Base-by-base conservation (phyloP, 768 basidiomycete genomes). In the Megacollybia marginata region DNA sequence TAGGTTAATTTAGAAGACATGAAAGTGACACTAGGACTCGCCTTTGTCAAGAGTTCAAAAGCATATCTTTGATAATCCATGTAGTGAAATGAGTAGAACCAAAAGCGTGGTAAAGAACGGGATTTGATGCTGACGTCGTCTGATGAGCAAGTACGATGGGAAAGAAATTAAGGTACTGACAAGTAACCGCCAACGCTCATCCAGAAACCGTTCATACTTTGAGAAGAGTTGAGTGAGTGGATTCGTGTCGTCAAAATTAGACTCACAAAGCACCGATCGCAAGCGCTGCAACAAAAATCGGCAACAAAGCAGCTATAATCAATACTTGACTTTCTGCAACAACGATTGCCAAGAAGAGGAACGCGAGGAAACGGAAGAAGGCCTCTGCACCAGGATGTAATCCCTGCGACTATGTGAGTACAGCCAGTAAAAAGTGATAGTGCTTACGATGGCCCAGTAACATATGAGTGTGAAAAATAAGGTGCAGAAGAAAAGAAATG, bases 221-320 rank as follows among this genome's bases (percentile, higher is more conserved):
- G 38, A 8, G 5, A 5, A 33, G 19, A 16, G 6, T 35, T 44
- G 13, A 2, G 13, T 44, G 5, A 1, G 31, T 6, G 11, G 5
- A 58, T 63, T 49, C 47, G 67, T 66, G 28, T 8, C 13, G 38
- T 15, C 38, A 15, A n/a, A 46, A 13, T 13, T 34, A 4, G 44
- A 57, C 57, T 36, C 33, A 61, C 57, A 80, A 82, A 7, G 72
- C 69, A 11, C 70, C 65, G 8, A 82, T 68, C 0, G 80, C 80
- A 6, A 83, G 65, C 5, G 80, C 74, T 0, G 80, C 80, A 15
- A 82, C 78, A 49, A 82, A 82, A 23, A 80, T 71, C 0, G 82
- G 82, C 2, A 82, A 49, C 9, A 74, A 48, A 0, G 78, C 66
- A 0, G 80, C 75, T 31, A 82, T 59, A 12, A 82, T 58, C 13